Evolutionary conservation across 2,329 filamentous ascomycete genomes (phyloP).

Genomic region (Diatrype stigma): DNA sequence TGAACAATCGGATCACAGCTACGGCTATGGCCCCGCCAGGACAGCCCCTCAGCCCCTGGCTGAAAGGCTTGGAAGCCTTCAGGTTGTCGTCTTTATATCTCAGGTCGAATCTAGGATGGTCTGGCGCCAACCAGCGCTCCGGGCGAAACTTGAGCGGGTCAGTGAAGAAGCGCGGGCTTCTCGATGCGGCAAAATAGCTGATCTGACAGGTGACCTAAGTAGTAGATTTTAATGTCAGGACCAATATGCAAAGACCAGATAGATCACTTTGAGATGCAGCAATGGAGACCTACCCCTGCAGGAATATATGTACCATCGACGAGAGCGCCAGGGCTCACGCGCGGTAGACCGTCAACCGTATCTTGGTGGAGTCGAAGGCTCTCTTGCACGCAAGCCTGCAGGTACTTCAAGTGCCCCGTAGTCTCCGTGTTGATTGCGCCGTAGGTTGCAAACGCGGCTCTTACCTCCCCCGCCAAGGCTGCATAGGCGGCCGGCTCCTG

Average conservation of each 20-base stretch:
- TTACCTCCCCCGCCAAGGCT: background rate
- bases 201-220: background rate
- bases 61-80: constrained; percentile 1
- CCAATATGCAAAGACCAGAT: background rate
- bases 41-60: constrained; percentile 2
- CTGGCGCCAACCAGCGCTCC: background rate
- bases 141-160: background rate
- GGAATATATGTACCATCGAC: constrained; percentile 7
- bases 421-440: background rate
- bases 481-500: background rate
- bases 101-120: constrained; percentile 1
- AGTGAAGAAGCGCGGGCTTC: constrained; percentile 1
- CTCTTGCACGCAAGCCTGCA: constrained; percentile 4
- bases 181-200: background rate
- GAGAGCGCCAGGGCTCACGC: constrained; percentile 7
- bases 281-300: constrained; percentile 4
- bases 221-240: background rate
- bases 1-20: background rate
- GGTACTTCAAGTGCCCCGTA: constrained; percentile 1
- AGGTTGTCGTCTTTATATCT: background rate
- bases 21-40: constrained; percentile 1
- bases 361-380: constrained; percentile 9
- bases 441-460: background rate
- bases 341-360: constrained; percentile 4
- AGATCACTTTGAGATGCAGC: background rate